Base-by-base conservation (phyloP, 116 monocot species). In the Posidonia oceanica region DNA sequence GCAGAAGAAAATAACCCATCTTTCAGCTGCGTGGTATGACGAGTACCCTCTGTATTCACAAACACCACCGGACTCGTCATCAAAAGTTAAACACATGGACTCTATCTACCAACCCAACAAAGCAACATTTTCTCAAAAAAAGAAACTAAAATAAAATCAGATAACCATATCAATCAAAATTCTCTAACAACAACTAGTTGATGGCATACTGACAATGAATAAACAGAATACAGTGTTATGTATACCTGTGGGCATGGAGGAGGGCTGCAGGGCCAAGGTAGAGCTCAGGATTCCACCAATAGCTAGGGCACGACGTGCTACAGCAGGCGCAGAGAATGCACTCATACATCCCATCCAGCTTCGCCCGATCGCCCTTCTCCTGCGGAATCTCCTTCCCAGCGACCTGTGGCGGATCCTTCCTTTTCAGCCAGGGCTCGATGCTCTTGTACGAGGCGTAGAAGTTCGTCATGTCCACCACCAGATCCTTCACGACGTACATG, bases 271-370 rank as follows among this genome's bases (percentile, higher is more conserved):
- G 95, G 44, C 95, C 95, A 36, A 95, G 84, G 55, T 95, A 95
- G 0, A 69, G 72, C 85, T 91, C 95, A 7, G 95, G 95, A 52
- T 95, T 95, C 95, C 95, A 95, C 91, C 95, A 95, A 67, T 95
- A 95, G 74, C 91, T 91, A 0, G 95, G 95, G 80, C 95, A 95
- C 14, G 95, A 88, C 0, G 95, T 91, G 68, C 79, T 84, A 63
- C 95, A 95, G 52, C 95, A 95, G 8, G 95, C 95, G 61, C 95
- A 95, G 7, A 95, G 82, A 42, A 95, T 95, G 75, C 95, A 95
- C 76, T 95, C 91, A 51, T 95, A 88, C 95, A 95, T 95, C 40
- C 95, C 95, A 5, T 95, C 95, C 36, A 95, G 79, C 79, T 91
- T 95, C 8, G 86, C 82, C 51, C 91, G 69, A 61, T 95, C 95